Evolutionary conservation across 1,284 basidiomycete genomes (phyloP), one percentile per base, ranked within the genome.

Genomic region (Apiotrichum gracile): DNA sequence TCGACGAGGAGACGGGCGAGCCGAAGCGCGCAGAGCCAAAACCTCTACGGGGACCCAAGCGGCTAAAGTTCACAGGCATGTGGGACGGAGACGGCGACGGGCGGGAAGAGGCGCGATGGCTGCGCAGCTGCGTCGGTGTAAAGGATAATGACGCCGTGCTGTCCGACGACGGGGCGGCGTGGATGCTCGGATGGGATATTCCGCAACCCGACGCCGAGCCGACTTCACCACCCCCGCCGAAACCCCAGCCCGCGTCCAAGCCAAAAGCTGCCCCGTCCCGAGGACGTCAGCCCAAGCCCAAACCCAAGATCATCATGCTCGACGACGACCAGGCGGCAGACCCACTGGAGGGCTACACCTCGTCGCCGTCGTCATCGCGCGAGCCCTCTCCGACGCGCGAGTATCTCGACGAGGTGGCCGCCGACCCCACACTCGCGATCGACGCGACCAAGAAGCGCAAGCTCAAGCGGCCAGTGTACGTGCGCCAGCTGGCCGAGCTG

Each of bases 51-150:
- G 53, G 53, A 1, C 80, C 83, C 0, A 87, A 86, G 69, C 79
- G 80, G 39, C 78, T 97, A 8, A 79, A 82, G 54, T 97, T 97
- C 60, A 82, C 80, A 2, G 66, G 66, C 3, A 72, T 81, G 38
- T 97, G 94, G 94, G 85, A 88, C 4, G 91, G 87, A 1, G 78
- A 81, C 0, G 85, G 83, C 1, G 80, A 83, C n/a, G 85, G 83
- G 5, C 83, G 78, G 55, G 75, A 75, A 22, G 90, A 88, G 85
- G 82, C 82, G 24, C 75, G 83, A 47, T 76, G 72, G 22, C 62
- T 89, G 41, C 77, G 87, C 49, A 58, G 70, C 12, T 73, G 86
- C 42, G 70, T 85, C 14, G 69, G 74, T 27, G 70, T 70, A 14
- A 76, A 78, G 42, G 85, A 87, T 67, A 64, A 75, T 0, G 81